Conservation (phyloP, 495 filamentous ascomycete genomes). For the Penicillium soppii region DNA sequence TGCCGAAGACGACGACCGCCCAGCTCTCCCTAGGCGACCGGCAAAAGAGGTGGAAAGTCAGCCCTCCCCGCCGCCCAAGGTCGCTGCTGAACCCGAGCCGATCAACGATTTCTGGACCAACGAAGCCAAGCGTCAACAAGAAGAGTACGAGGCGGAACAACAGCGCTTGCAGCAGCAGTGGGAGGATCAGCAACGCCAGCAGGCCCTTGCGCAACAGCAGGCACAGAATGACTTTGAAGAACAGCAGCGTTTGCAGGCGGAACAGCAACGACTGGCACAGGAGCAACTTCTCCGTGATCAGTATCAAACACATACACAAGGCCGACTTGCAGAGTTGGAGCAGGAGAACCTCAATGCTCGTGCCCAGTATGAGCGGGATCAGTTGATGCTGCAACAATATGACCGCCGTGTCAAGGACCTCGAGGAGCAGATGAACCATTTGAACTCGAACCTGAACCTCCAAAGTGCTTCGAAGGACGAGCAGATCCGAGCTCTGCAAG, state of each 20-base stretch:
- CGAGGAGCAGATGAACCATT: constrained; percentile 79
- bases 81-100: constrained; percentile 78
- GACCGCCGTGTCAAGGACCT: constrained; percentile 90
- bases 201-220: constrained; percentile 76
- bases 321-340: constrained; percentile 89
- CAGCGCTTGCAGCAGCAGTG: constrained; percentile 78
- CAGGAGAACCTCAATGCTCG: constrained; percentile 91
- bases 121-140: constrained; percentile 84
- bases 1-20: constrained; percentile 77
- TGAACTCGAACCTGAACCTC: constrained; percentile 79
- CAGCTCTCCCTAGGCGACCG: constrained; percentile 79
- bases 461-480: constrained; percentile 89
- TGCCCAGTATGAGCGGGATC: constrained; percentile 94
- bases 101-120: constrained; percentile 98
- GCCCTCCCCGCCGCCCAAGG: constrained; percentile 64
- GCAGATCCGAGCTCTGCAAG: constrained; percentile 86
- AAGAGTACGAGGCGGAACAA: constrained; percentile 93
- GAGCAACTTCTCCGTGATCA: constrained; percentile 87
- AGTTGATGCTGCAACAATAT: constrained; percentile 95
- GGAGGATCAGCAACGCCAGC: constrained; percentile 71
- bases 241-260: constrained; percentile 81
- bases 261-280: constrained; percentile 87
- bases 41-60: constrained; percentile 58
- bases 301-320: constrained; percentile 87
- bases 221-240: constrained; percentile 93